Evolutionary conservation across 108 stramenopile genomes (phyloP), one percentile per base, ranked within the genome.

Genomic region (Skeletonema potamos): DNA sequence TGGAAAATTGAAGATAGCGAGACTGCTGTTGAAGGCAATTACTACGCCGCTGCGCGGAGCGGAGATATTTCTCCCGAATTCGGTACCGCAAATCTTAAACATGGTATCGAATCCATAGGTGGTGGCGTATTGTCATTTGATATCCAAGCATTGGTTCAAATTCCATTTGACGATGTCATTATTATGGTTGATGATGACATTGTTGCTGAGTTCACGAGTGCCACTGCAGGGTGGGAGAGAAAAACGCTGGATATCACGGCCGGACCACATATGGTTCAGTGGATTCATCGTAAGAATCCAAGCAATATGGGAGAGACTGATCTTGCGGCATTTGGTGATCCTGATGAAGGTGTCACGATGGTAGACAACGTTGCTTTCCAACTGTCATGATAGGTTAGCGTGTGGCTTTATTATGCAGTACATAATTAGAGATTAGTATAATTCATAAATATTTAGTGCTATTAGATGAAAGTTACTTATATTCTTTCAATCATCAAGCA

Each of bases 201-300:
- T 7, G 54, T 24, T 8, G 41, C 18, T 27, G 54, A 55, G 6
- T 34, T 57, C 20, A n/a, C 54, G 0, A 34, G 54, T 39, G 28
- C 33, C 32, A 41, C 32, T 10, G 17, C 33, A 2, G 67, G 54
- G 6, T 68, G 67, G 67, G n/a, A 29, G 27, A 27, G 24, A 15
- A 10, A 37, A n/a, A 26, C 17, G 28, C 20, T 60, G 13, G 58
- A 59, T 32, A 61, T 70, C 5, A 0, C 55, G 10, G 34, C 56
- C 8, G 69, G 58, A 27, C 24, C 27, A n/a, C 69, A 60, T 48
- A 4, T 59, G 9, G 51, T 60, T 2, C 22, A 57, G 9, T 60
- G 58, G 69, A 20, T 59, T n/a, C 46, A 46, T 34, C 70, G 70
- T 15, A 71, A 54, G 70, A 71, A 71, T 51, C 70, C 70, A 5